Percentiles rank a stretch among this genome's conserved stretches.
Conservation (phyloP, 73 alveolate genomes). For the Paraurostyla sp. region DNA sequence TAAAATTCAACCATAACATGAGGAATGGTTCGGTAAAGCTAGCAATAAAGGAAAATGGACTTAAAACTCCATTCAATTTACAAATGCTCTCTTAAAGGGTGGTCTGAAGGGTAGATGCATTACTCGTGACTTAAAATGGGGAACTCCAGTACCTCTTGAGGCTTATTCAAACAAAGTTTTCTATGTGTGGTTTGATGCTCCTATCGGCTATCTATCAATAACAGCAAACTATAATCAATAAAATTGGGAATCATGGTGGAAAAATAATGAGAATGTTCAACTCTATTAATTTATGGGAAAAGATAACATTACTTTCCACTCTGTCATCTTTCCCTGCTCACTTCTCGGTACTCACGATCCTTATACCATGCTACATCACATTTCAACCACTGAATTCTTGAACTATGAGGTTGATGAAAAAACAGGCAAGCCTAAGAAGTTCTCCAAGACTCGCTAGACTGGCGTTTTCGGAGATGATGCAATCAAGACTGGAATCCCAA, state of each 20-base stretch:
- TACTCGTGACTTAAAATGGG: conserved; percentile 99
- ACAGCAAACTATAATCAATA: conserved; percentile 94
- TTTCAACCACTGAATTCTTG: conserved; percentile 97
- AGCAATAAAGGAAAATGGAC: conserved; percentile 95
- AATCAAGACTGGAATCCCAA: conserved; percentile 91
- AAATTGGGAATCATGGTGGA: conserved; percentile 98
- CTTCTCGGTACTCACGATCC: conserved; percentile 90
- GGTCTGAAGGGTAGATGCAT: conserved; percentile 98
- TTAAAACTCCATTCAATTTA: conserved; percentile 83
- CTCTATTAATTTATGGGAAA: conserved; percentile 98
- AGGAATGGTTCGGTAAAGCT: conserved; percentile 84
- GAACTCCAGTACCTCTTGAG: conserved; percentile 97
- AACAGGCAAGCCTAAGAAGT: conserved; percentile 86
- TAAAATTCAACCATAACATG: conserved; percentile 82
- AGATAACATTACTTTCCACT: conserved; percentile 98
- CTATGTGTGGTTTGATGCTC: conserved; percentile 99
- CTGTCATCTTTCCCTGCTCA: conserved; percentile 98
- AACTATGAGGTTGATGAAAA: conserved; percentile 86
- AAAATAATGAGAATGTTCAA: conserved; percentile 95
- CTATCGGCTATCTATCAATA: conserved; percentile 97
- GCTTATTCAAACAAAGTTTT: conserved; percentile 95
- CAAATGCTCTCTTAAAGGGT: conserved; percentile 90
- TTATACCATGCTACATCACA: conserved; percentile 92
- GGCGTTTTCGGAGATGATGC: conserved; percentile 99
- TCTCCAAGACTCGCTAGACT: conserved; percentile 93